These are phyloP conservation scores for Dalbergia cochinchinensis DNA, from an alignment of 306 rosid species.

Conservation along the genomic window DNA sequence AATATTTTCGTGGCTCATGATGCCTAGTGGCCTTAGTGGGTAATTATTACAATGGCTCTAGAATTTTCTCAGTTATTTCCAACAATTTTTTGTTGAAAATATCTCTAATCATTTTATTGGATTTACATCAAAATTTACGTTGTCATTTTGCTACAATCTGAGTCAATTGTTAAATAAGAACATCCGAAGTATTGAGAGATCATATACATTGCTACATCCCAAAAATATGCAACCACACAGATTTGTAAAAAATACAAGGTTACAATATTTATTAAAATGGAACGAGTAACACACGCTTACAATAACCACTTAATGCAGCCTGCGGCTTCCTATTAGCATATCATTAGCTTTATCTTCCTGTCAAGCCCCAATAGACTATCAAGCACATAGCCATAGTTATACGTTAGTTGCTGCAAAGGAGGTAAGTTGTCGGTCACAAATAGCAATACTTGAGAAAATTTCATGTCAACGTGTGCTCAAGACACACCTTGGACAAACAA, in stretches of 20 bases:
- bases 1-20: too few species aligned
- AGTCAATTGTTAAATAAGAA: not conserved
- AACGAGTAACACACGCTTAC: conserved; percentile 35
- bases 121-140: conserved; percentile 39
- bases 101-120: conserved; percentile 6
- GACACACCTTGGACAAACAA: conserved; percentile 92
- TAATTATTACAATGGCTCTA: too few species aligned
- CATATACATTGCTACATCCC: not conserved
- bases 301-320: conserved; percentile 81
- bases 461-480: conserved; percentile 83
- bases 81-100: not conserved
- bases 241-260: not conserved
- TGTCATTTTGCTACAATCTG: conserved; percentile 9
- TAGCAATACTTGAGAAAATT: conserved; percentile 82
- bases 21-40: too few species aligned
- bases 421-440: conserved; percentile 97
- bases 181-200: not conserved
- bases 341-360: conserved; percentile 80
- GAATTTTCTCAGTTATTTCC: too few species aligned
- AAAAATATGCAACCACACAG: not conserved
- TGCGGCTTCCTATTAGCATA: conserved; percentile 88
- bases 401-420: conserved; percentile 87
- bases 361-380: conserved; percentile 83
- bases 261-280: not conserved
- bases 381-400: conserved; percentile 91